Base-by-base conservation (phyloP, 2,329 filamentous ascomycete genomes). In the Immersiporthe knoxdaviesiana region DNA sequence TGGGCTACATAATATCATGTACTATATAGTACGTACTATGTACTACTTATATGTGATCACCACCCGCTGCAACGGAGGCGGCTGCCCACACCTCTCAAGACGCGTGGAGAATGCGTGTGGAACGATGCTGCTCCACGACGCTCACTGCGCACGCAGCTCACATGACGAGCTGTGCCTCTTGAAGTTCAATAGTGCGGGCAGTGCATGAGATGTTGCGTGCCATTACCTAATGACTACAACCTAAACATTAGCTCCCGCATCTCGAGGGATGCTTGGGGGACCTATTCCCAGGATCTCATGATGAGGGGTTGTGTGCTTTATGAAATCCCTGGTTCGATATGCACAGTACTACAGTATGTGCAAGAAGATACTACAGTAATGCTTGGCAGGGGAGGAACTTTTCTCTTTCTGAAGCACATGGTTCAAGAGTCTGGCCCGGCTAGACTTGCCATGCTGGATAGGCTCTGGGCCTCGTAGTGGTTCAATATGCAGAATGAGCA, bases 161-260 rank as follows among this genome's bases (percentile, higher is more conserved):
- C 37, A 61, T 66, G 60, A 63, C 39, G 44, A 32, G n/a, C 32
- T 35, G 65, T 47, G 41, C 3, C 27, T 47, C 24, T n/a, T n/a
- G 66, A 61, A 47, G 65, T 30, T 11, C 44, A 56, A 21, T 18
- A 63, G 35, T 47, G 24, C 50, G 27, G 52, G 52, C 61, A 30
- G 21, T 6, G 63, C 50, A 65, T 35, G 24, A 12, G 63, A 61
- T 27, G 30, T 12, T 50, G 39, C 61, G 27, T 63, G 56, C 58
- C 32, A 67, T 67, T 67, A 67, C 65, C 39, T 67, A 67, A 67
- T 16, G 32, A 32, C 30, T 67, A 61, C 56, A 30, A 61, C 65
- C 41, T 62, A 4, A 37, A 21, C n/a, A 41, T 24, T 54, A 61
- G 58, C 44, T 67, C 65, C 58, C 65, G 64, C 64, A 52, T 27